phyloP scores from a whole-genome alignment of 352 stramenopile genomes.

The Globisporangium paroecandrum region DNA sequence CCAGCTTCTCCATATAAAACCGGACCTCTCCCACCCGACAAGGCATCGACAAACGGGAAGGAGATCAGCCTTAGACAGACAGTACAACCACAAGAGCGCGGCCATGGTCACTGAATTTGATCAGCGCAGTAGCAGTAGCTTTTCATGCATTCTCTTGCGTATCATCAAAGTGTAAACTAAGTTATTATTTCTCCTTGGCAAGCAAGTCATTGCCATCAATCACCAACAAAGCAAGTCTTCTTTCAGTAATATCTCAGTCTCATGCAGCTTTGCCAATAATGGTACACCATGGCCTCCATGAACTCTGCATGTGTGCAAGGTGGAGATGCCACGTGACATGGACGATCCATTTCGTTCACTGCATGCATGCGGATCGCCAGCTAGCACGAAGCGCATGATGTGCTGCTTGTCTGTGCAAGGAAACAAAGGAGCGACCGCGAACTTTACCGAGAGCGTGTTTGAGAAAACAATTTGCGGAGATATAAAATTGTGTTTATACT shows the following conservation, averaged over 20 bases:
- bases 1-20: conserved; percentile 4
- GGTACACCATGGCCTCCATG: not conserved
- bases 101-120: conserved; percentile 7
- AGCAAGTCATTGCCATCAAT: not conserved
- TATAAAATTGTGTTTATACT: not conserved
- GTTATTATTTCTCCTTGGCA: conserved; percentile 3
- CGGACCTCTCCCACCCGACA: not conserved
- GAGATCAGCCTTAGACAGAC: conserved; percentile 1
- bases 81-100: conserved; percentile 1
- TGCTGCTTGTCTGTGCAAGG: no score
- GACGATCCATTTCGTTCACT: not conserved
- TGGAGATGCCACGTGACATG: not conserved
- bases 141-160: not conserved
- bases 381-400: not conserved
- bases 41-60: not conserved
- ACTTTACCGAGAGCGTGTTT: not conserved
- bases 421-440: not conserved
- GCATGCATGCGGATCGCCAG: not conserved
- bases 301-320: not conserved
- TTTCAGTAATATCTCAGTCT: not conserved
- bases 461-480: not conserved
- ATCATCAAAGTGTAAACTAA: conserved; percentile 4
- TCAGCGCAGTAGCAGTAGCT: conserved; percentile 1
- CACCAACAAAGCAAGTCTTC: not conserved
- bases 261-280: not conserved